phyloP scores from a whole-genome alignment of 139 green algal genomes.

The Volvox africanus region DNA sequence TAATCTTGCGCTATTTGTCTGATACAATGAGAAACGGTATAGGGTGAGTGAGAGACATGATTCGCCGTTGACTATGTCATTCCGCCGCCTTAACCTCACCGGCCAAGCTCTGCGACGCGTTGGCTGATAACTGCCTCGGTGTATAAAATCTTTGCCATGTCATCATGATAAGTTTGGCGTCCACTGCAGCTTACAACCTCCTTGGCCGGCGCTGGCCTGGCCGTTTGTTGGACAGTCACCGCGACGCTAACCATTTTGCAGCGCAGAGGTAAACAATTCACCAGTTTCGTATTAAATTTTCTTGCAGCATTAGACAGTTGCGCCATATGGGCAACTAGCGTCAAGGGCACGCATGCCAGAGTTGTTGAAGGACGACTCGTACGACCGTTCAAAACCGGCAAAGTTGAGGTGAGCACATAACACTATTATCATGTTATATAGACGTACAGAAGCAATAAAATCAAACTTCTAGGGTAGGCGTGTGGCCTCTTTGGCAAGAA shows the following conservation, averaged over 20 bases:
- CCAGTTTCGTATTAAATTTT: background rate
- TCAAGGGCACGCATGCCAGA: background rate
- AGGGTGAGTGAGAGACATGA: background rate
- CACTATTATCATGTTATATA: no score
- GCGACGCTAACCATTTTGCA: conserved; percentile 15
- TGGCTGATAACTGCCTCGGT: background rate
- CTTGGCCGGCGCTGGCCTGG: background rate
- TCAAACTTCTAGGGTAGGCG: no score
- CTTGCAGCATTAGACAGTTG: background rate
- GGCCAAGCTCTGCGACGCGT: background rate
- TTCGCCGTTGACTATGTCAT: background rate
- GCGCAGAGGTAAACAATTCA: background rate
- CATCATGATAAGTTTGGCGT: conserved; percentile 25
- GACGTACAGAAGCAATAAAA: no score
- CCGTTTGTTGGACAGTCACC: no score
- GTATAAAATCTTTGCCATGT: conserved; percentile 19
- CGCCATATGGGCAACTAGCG: background rate
- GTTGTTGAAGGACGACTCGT: background rate
- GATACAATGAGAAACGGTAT: background rate
- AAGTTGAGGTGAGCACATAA: no score
- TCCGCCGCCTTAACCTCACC: conserved; percentile 10
- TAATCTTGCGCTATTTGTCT: conserved; percentile 49
- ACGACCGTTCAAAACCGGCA: background rate
- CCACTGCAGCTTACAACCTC: conserved; percentile 19
- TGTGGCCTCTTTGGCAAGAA: no score